Evolutionary conservation across 225 moss, liverwort and hornwort species (phyloP).

Genomic region (Physcomitrium patens): DNA sequence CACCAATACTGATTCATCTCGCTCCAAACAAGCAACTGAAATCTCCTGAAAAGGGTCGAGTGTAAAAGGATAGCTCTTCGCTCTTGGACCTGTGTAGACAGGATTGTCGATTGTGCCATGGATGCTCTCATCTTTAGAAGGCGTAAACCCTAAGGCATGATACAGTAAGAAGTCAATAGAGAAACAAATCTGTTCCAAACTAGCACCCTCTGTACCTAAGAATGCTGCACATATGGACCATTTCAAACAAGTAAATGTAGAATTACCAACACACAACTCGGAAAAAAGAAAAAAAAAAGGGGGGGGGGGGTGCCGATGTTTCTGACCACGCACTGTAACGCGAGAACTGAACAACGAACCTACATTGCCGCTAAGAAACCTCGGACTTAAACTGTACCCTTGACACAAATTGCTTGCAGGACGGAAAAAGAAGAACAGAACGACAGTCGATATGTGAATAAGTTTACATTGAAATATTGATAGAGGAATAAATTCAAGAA

Average conservation of each 20-base stretch:
- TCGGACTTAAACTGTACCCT: conserved; percentile 1
- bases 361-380: not conserved
- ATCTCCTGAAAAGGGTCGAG: conserved; percentile 94
- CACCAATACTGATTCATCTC: conserved; percentile 90
- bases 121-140: conserved; percentile 50
- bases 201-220: not conserved
- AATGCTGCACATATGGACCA: conserved; percentile 27
- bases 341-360: not conserved
- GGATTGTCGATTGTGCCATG: conserved; percentile 83
- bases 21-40: conserved; percentile 85
- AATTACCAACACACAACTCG: conserved; percentile 16
- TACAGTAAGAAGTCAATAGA: conserved; percentile 19
- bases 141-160: conserved; percentile 48
- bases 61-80: conserved; percentile 80
- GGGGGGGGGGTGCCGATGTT: not conserved
- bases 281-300: too few relatives aligned
- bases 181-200: conserved; percentile 21
- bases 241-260: conserved; percentile 8
- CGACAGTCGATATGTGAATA: not conserved
- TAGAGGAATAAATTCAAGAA: not conserved
- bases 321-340: not conserved
- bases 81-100: conserved; percentile 65
- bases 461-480: not conserved
- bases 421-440: not conserved
- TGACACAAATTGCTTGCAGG: not conserved